Evolutionary conservation across 2,329 filamentous ascomycete genomes (phyloP), one percentile per base, ranked within the genome.

Genomic region (Alternaria sp.): DNA sequence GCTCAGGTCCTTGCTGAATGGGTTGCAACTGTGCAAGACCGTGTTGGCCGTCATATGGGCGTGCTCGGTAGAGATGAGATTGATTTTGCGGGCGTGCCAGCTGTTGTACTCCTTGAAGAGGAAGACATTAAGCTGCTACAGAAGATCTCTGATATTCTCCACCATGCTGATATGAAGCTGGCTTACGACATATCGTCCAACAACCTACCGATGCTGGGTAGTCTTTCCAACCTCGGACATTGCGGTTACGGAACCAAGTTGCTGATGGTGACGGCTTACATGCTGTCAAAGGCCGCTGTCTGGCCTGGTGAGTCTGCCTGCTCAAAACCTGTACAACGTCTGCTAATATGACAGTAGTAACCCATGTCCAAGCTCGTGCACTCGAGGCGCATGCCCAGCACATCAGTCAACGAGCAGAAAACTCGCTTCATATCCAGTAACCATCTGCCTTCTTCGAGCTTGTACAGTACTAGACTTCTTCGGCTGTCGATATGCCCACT

Each of bases 1-100:
- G 91, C 93, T 3, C 94, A 97, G 75, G 93, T 98, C 1, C 87
- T 99, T 30, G 93, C 93, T 0, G 95, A 98, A 80, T 99, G 95
- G 95, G 88, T 96, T 44, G 92, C 92, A 6, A 96, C 93, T 1
- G 88, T 98, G 4, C 96, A 99, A 79, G 94, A 97, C 74, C 91
- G 96, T 9, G 91, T 97, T n/a, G 95, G 95, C 0, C 89, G 89
- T 5, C 97, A 96, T 73, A 80, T 98, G 6, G 95, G 95, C 5
- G 89, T 97, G 6, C 86, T 98, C 2, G 95, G 95, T 12, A 90
- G 91, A 62, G 92, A 97, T 67, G 87, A 91, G 0, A 88, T 96
- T 32, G 93, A 97, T 72, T 86, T 93, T 55, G 84, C 86, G 1
- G 90, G 94, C 69, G 91, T 97, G 8, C 93, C 93, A 3, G 93